Conservation (phyloP, 148 eudicot genomes). For the Heliamphora exappendiculata region DNA sequence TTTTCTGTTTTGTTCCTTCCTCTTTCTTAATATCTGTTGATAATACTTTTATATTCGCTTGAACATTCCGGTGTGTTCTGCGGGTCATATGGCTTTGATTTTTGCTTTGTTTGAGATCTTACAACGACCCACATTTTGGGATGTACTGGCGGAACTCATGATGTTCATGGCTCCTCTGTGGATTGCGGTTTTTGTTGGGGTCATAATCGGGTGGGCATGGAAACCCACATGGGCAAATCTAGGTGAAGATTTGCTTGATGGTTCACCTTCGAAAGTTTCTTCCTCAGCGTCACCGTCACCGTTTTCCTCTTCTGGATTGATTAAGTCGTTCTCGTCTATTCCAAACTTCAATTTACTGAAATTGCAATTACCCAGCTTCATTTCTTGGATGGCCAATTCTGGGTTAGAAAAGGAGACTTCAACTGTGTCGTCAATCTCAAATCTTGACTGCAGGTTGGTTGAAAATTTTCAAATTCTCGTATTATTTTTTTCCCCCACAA, state of each 20-base stretch:
- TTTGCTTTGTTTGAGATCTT: constrained; percentile 36
- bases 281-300: constrained; percentile 2
- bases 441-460: constrained; percentile 39
- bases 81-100: constrained; percentile 28
- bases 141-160: constrained; percentile 25
- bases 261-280: constrained; percentile 19
- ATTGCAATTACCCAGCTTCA: constrained; percentile 30
- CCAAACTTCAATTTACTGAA: constrained; percentile 31
- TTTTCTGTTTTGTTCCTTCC: not conserved
- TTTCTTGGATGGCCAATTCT: constrained; percentile 23
- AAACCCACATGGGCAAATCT: constrained; percentile 39
- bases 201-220: constrained; percentile 56
- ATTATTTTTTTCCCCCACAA: no score
- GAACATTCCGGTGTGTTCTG: not conserved
- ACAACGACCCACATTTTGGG: constrained; percentile 28
- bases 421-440: constrained; percentile 13
- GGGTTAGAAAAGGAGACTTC: constrained; percentile 18
- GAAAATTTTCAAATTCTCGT: not conserved
- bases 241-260: not conserved
- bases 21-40: not conserved
- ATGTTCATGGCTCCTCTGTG: constrained; percentile 29
- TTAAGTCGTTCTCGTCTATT: constrained; percentile 18
- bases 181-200: constrained; percentile 42
- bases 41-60: no score
- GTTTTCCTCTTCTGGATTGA: not conserved